Conservation (phyloP, 371 early-diverging fungal species). For the Mucor circinelloides region DNA sequence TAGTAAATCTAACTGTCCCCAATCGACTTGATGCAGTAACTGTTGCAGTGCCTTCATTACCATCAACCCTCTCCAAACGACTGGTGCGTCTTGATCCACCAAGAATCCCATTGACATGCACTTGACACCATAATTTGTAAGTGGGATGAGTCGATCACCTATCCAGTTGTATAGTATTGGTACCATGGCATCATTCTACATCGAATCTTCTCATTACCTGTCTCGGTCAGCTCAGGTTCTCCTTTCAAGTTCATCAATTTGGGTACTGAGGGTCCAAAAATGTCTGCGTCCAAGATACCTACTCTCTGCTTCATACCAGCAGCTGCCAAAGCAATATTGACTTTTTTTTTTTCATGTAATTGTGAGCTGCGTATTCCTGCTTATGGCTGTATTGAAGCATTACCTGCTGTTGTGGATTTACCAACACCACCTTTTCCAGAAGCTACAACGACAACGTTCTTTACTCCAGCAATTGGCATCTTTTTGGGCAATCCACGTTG, state of each 20-base stretch:
- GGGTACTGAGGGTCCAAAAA: constrained; percentile 92
- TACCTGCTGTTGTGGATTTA: constrained; percentile 87
- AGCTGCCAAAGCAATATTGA: constrained; percentile 80
- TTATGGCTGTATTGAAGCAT: background rate
- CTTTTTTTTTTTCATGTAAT: constrained; percentile 33
- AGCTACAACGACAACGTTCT: constrained; percentile 78
- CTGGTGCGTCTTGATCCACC: constrained; percentile 73
- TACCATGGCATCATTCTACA: background rate
- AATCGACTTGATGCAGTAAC: constrained; percentile 82
- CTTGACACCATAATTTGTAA: constrained; percentile 82
- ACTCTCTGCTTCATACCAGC: constrained; percentile 62
- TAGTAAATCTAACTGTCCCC: constrained; percentile 77
- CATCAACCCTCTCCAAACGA: constrained; percentile 94
- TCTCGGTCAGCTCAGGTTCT: constrained; percentile 67
- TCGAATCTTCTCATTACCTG: constrained; percentile 30
- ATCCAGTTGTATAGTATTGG: background rate
- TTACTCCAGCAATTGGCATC: constrained; percentile 67
- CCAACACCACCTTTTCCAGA: constrained; percentile 94
- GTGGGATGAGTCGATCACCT: constrained; percentile 68
- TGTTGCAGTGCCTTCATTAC: constrained; percentile 94
- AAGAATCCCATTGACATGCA: constrained; percentile 94
- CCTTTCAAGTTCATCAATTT: constrained; percentile 81
- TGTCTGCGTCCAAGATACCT: constrained; percentile 90
- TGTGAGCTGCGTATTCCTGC: background rate
- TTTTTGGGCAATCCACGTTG: constrained; percentile 71